Conservation (phyloP, 169 alveolate species). For the Plasmodium fragile region DNA sequence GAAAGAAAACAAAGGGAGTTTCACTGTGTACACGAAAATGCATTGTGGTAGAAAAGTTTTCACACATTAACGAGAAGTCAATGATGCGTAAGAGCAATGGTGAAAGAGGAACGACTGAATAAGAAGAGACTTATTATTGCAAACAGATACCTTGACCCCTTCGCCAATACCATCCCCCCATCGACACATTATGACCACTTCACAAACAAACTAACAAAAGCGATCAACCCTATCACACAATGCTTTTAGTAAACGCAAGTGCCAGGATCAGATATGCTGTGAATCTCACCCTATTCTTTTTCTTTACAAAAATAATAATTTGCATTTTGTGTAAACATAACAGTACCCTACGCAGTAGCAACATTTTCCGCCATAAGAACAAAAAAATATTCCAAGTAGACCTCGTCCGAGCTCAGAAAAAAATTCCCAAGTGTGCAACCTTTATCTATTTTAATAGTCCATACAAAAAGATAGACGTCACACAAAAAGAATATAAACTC, state of each 20-base stretch:
- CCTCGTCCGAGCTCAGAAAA: neutral
- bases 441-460: constrained; percentile 37
- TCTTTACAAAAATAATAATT: constrained; percentile 22
- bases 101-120: neutral
- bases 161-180: neutral
- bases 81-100: neutral
- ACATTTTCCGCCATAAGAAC: constrained; percentile 4
- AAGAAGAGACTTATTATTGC: neutral
- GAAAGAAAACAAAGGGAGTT: neutral
- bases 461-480: constrained; percentile 27
- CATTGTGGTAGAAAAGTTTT: neutral
- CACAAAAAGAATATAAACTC: constrained; percentile 25
- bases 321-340: constrained; percentile 33
- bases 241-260: constrained; percentile 29
- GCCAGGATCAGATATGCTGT: constrained; percentile 5
- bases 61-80: neutral
- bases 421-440: neutral
- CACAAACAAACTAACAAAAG: neutral
- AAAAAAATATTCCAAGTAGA: neutral
- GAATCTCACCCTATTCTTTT: constrained; percentile 30
- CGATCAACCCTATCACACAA: constrained; percentile 7
- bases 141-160: neutral
- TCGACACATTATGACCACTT: neutral
- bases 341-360: neutral
- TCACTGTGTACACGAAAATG: neutral